Evolutionary conservation across 257 asterid species (phyloP).

Genomic region (Solanum sejunctum): DNA sequence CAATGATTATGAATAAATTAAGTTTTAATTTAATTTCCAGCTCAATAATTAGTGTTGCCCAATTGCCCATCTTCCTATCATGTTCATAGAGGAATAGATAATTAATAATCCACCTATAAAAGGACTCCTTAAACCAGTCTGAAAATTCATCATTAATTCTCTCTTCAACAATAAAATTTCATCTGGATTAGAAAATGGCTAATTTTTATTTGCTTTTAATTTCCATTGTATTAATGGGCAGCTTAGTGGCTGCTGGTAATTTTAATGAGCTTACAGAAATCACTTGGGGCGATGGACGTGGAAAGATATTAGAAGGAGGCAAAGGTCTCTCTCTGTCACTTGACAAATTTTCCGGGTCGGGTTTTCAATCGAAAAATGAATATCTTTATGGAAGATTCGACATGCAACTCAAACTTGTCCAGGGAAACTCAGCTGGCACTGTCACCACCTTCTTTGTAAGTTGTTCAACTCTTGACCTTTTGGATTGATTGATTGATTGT

Average conservation of each 20-base stretch:
- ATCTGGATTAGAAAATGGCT: not conserved
- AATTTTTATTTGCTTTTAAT: slow-evolving; percentile 2
- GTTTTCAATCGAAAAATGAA: slow-evolving; percentile 37
- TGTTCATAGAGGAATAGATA: not conserved
- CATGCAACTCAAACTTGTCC: slow-evolving; percentile 50
- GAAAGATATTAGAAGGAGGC: slow-evolving; percentile 28
- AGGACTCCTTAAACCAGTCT: not conserved
- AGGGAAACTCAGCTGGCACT: slow-evolving; percentile 61
- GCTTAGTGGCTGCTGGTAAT: slow-evolving; percentile 29
- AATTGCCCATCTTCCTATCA: not conserved
- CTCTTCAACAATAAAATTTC: not conserved
- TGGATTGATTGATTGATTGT: not conserved
- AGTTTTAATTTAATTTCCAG: not conserved
- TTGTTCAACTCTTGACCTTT: not conserved
- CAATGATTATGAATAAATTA: not conserved
- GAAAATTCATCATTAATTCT: not conserved
- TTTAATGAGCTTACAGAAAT: slow-evolving; percentile 28
- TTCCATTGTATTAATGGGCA: slow-evolving; percentile 6
- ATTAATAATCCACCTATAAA: not conserved
- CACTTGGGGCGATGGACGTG: slow-evolving; percentile 43
- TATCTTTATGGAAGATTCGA: slow-evolving; percentile 43
- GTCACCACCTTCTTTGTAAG: slow-evolving; percentile 63
- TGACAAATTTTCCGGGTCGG: slow-evolving; percentile 55
- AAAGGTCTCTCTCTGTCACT: slow-evolving; percentile 29
- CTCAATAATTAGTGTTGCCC: not conserved